A percentile compares a stretch with the other conserved stretches of the same genome.
These are phyloP conservation scores for Penicillium ochrochloron DNA, from an alignment of 495 filamentous ascomycete species.

Conservation along the genomic window DNA sequence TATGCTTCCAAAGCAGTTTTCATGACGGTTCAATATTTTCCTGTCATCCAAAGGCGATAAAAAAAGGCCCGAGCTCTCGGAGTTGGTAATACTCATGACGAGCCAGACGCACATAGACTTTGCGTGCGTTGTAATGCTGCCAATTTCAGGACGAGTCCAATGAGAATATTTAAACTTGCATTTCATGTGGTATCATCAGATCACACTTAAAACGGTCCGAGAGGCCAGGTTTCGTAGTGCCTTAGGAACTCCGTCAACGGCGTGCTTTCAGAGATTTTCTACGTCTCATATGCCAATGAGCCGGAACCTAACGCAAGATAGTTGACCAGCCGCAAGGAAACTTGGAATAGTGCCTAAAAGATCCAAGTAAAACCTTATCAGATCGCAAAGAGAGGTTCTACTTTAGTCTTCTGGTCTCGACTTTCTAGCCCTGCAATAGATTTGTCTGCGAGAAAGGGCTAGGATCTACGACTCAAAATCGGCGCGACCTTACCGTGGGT, in stretches of 20 bases:
- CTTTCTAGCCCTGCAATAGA: neutral
- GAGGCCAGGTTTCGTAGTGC: no score
- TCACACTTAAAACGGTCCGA: no score
- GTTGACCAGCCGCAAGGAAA: no score
- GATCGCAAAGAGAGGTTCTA: neutral
- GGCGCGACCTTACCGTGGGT: constrained; percentile 1
- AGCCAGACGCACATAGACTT: neutral
- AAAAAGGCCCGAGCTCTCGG: neutral
- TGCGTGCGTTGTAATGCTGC: neutral
- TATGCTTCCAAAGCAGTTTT: no score
- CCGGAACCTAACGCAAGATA: neutral
- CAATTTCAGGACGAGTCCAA: neutral
- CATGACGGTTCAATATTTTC: no score
- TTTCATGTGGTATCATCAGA: no score
- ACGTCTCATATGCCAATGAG: neutral
- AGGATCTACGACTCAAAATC: neutral
- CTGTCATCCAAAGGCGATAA: neutral
- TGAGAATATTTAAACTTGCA: no score
- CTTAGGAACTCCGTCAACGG: no score
- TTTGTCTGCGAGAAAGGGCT: neutral
- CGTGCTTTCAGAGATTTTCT: no score
- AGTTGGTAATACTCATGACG: neutral
- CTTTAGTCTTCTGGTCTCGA: neutral
- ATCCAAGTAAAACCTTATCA: no score
- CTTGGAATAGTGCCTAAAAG: no score